These are phyloP conservation scores for Priceomyces fermenticarens DNA, from an alignment of 805 yeast species.

Conservation along the genomic window DNA sequence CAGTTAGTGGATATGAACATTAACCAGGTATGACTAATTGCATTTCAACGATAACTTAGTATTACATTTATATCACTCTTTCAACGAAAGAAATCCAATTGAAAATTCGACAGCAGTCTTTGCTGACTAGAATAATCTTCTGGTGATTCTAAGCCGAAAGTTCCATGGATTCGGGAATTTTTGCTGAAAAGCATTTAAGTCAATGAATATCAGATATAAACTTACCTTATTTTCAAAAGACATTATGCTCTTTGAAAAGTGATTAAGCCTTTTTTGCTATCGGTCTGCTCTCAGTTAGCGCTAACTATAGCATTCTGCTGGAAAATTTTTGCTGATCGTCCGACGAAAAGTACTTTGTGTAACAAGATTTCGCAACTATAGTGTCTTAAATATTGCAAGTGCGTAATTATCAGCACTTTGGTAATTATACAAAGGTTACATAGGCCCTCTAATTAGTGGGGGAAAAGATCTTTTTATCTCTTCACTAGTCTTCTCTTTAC, in stretches of 20 bases:
- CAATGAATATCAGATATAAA: constrained; percentile 5
- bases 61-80: not conserved
- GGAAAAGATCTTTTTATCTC: too few relatives aligned
- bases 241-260: constrained; percentile 22
- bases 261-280: not conserved
- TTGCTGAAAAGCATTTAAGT: too few relatives aligned
- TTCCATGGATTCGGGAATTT: too few relatives aligned
- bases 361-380: constrained; percentile 1
- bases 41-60: not conserved
- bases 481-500: not conserved
- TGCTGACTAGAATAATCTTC: too few relatives aligned
- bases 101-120: too few relatives aligned
- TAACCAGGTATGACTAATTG: not conserved
- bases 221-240: constrained; percentile 50
- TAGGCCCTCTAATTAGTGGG: not conserved
- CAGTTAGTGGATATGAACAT: not conserved
- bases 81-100: not conserved
- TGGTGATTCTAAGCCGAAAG: too few relatives aligned
- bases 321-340: constrained; percentile 13
- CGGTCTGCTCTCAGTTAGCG: not conserved
- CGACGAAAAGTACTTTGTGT: constrained; percentile 8
- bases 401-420: constrained; percentile 5
- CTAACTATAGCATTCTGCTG: not conserved
- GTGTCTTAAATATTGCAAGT: not conserved
- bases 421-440: not conserved